Evolutionary conservation across 2,329 filamentous ascomycete genomes (phyloP).

Genomic region (Xylogone sp.): DNA sequence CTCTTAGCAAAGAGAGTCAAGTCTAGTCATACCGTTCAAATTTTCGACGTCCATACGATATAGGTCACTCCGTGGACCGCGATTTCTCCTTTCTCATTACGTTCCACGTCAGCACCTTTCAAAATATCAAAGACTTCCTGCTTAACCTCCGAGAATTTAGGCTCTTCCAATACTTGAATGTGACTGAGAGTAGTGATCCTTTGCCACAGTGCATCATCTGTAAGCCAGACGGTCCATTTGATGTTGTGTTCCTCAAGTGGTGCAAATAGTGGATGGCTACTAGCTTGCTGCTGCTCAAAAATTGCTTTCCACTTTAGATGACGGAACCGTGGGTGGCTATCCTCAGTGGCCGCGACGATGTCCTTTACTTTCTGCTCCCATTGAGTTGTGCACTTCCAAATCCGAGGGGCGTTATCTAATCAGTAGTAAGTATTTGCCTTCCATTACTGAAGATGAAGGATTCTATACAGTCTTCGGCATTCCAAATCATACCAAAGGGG

Average conservation of each 20-base stretch:
- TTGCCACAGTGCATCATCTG: constrained; percentile 57
- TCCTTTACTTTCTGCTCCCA: constrained; percentile 63
- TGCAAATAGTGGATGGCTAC: constrained; percentile 47
- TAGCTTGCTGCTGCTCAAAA: constrained; percentile 54
- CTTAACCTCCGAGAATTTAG: constrained; percentile 44
- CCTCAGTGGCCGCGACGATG: constrained; percentile 50
- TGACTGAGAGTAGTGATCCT: constrained; percentile 65
- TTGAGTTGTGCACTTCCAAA: constrained; percentile 49
- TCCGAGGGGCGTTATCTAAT: constrained; percentile 59
- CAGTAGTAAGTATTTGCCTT: constrained; percentile 4
- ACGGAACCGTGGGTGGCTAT: constrained; percentile 62
- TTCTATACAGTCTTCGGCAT: constrained; percentile 64
- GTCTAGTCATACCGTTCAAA: constrained; percentile 22
- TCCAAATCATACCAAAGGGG: constrained; percentile 68
- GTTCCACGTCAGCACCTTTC: constrained; percentile 46
- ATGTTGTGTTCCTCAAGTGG: constrained; percentile 55
- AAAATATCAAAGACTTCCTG: constrained; percentile 52
- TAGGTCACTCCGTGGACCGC: constrained; percentile 61
- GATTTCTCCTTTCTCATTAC: constrained; percentile 59
- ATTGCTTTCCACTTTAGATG: constrained; percentile 60
- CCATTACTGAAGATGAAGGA: neutral
- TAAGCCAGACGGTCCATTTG: constrained; percentile 55
- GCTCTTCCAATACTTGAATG: constrained; percentile 54
- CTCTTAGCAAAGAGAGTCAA: constrained; percentile 24
- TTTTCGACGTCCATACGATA: constrained; percentile 56